phyloP scores from a whole-genome alignment of 2,329 filamentous ascomycete species.

The Aurifilum marmelostoma region DNA sequence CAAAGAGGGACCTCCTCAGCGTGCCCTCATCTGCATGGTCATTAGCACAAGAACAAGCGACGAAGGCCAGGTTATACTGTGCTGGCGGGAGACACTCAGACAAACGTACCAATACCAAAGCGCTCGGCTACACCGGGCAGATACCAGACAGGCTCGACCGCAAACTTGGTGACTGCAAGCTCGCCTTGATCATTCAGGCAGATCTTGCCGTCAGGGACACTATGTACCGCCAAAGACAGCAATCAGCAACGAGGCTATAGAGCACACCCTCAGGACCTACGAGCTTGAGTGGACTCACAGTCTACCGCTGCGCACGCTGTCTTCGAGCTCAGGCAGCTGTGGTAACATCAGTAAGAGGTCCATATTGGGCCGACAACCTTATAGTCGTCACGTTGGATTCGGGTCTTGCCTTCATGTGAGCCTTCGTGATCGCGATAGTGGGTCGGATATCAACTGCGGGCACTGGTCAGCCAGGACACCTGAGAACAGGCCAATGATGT shows the following conservation, averaged over 20 bases:
- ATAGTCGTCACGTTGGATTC: not conserved
- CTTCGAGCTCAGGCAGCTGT: constrained; percentile 84
- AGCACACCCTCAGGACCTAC: not conserved
- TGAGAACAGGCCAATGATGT: not conserved
- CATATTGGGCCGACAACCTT: too few species aligned
- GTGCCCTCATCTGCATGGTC: constrained; percentile 72
- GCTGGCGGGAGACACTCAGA: constrained; percentile 20
- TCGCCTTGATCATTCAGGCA: constrained; percentile 86
- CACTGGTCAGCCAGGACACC: constrained; percentile 22
- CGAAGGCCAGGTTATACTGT: constrained; percentile 3
- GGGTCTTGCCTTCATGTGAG: constrained; percentile 75
- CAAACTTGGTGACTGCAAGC: constrained; percentile 92
- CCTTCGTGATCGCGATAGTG: constrained; percentile 88
- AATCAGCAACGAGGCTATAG: not conserved
- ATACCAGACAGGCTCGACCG: constrained; percentile 93
- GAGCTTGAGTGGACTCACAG: constrained; percentile 55
- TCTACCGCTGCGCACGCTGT: constrained; percentile 79
- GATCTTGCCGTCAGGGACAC: constrained; percentile 80
- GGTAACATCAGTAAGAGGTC: constrained; percentile 8
- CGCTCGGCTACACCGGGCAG: constrained; percentile 85
- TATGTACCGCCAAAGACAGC: constrained; percentile 34
- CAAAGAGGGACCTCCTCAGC: constrained; percentile 84
- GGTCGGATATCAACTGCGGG: constrained; percentile 76
- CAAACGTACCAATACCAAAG: constrained; percentile 76
- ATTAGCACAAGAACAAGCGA: constrained; percentile 35